A percentile compares a stretch with the other conserved stretches of the same genome.
phyloP scores from a whole-genome alignment of 805 yeast genomes.

The Candida alai region DNA sequence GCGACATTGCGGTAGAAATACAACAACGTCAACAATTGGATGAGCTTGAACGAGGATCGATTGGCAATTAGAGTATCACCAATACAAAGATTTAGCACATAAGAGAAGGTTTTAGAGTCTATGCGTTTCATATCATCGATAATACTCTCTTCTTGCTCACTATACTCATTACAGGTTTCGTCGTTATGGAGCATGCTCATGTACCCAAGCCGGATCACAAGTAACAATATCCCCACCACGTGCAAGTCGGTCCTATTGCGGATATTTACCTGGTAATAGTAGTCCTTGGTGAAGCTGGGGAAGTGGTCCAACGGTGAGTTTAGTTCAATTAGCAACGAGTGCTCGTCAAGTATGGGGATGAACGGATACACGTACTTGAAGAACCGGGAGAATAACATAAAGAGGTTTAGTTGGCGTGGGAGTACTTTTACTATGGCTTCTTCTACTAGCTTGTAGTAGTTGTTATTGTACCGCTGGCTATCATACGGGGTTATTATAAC shows the following conservation, averaged over 20 bases:
- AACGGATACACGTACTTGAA: constrained; percentile 40
- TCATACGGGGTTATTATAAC: no score
- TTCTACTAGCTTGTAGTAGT: constrained; percentile 26
- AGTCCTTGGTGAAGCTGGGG: constrained; percentile 16
- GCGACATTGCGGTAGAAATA: constrained; percentile 33
- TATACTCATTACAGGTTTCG: constrained; percentile 22
- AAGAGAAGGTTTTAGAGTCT: constrained; percentile 25
- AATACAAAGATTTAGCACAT: constrained; percentile 31
- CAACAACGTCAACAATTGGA: constrained; percentile 31
- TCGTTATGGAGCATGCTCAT: constrained; percentile 36
- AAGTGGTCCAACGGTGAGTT: constrained; percentile 21
- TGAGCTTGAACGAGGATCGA: constrained; percentile 31
- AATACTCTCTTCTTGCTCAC: constrained; percentile 23
- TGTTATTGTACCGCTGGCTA: constrained; percentile 18
- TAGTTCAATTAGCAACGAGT: constrained; percentile 23
- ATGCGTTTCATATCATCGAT: constrained; percentile 28
- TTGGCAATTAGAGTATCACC: constrained; percentile 26
- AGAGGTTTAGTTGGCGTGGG: constrained; percentile 24
- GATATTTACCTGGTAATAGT: constrained; percentile 20
- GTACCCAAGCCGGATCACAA: constrained; percentile 33
- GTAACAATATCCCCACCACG: constrained; percentile 26
- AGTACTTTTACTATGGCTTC: constrained; percentile 25
- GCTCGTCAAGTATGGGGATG: constrained; percentile 33
- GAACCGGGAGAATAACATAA: constrained; percentile 27
- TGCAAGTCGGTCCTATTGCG: constrained; percentile 29